A percentile compares a stretch with the other conserved stretches of the same genome.
phyloP scores from a whole-genome alignment of 2,329 filamentous ascomycete species.

The Fusarium albidum region DNA sequence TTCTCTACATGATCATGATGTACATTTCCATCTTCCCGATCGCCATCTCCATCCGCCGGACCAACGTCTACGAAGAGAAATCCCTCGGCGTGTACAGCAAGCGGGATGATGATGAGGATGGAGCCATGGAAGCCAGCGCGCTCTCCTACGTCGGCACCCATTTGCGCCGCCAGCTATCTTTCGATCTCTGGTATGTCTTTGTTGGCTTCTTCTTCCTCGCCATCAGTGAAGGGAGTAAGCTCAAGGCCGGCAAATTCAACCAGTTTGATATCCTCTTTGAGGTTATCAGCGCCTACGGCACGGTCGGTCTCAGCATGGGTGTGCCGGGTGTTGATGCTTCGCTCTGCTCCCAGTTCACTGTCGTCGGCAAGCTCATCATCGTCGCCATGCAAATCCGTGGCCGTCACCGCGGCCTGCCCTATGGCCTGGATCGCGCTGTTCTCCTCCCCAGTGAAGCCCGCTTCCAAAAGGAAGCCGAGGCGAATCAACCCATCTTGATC shows the following conservation, averaged over 20 bases:
- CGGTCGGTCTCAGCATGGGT: conserved; percentile 89
- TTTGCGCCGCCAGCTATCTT: conserved; percentile 90
- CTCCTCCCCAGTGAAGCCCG: conserved; percentile 66
- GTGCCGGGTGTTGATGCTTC: conserved; percentile 79
- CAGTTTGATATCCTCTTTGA: conserved; percentile 82
- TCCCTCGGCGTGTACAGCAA: conserved; percentile 76
- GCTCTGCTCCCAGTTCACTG: conserved; percentile 82
- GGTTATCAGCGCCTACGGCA: conserved; percentile 90
- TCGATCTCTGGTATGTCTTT: conserved; percentile 98
- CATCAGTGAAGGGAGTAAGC: conserved; percentile 80
- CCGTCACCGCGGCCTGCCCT: conserved; percentile 73
- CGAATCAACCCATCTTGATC: conserved; percentile 51
- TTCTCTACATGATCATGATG: conserved; percentile 98
- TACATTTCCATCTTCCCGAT: conserved; percentile 98
- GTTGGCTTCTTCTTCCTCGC: conserved; percentile 91
- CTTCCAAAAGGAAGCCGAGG: conserved; percentile 61
- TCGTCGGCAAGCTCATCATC: conserved; percentile 74
- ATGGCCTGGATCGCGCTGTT: conserved; percentile 70
- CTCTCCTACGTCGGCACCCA: conserved; percentile 90
- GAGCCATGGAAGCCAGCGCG: conserved; percentile 61
- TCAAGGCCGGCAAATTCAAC: conserved; percentile 71
- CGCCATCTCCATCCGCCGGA: conserved; percentile 91
- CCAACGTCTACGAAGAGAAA: conserved; percentile 96
- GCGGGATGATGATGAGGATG: conserved; percentile 57
- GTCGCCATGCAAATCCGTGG: conserved; percentile 76